Evolutionary conservation across 75 land plant species (phyloP).

Genomic region (Chamaecyparis obtusa): DNA sequence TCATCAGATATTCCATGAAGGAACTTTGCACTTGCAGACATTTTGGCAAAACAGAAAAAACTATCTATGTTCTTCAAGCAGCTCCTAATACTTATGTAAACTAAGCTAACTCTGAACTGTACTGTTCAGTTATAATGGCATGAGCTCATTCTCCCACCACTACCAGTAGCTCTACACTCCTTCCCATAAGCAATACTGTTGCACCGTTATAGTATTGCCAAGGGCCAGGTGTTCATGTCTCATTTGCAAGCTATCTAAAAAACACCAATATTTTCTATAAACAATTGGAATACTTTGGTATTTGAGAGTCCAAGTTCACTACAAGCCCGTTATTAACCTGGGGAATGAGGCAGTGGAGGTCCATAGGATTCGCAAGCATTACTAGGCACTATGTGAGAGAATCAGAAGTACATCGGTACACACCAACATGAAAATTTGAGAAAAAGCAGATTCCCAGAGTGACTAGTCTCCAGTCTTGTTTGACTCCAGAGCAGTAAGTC

Average conservation of each 20-base stretch:
- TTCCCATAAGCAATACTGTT: background rate
- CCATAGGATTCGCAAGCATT: background rate
- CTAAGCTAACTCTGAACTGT: background rate
- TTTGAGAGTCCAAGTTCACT: background rate
- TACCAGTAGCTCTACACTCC: background rate
- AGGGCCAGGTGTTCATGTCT: conserved; percentile 1
- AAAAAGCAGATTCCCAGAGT: conserved; percentile 3
- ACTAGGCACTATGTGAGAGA: conserved; percentile 12
- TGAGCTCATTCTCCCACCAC: conserved; percentile 5
- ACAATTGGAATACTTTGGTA: background rate
- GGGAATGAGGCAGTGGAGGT: conserved; percentile 5
- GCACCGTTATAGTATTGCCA: background rate
- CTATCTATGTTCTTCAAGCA: background rate
- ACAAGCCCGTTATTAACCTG: conserved; percentile 5
- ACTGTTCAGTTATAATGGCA: background rate
- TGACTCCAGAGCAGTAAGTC: conserved; percentile 4
- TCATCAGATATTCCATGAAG: conserved; percentile 26
- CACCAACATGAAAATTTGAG: conserved; percentile 12
- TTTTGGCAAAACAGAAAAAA: background rate
- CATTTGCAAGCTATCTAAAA: background rate
- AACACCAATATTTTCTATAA: background rate
- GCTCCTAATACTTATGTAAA: background rate
- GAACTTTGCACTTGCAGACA: conserved; percentile 8
- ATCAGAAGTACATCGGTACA: conserved; percentile 13
- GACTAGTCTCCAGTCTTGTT: conserved; percentile 7